These are phyloP conservation scores for Elsinoe batatas DNA, from an alignment of 2,329 filamentous ascomycete genomes.

Conservation along the genomic window DNA sequence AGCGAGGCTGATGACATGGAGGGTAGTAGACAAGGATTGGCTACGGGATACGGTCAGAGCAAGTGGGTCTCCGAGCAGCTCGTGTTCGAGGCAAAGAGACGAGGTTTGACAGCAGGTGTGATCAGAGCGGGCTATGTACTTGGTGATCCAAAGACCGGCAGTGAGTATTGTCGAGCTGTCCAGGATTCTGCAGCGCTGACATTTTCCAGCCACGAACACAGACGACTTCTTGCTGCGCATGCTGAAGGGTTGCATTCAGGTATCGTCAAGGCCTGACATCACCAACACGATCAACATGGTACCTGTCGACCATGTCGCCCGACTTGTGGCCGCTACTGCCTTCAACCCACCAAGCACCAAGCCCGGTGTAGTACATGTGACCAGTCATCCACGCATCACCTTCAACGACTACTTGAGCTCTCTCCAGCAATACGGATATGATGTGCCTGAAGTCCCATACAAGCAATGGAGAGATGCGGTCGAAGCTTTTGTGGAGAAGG, in stretches of 20 bases:
- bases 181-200: neutral
- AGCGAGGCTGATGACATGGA: slow-evolving; percentile 67
- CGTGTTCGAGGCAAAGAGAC: slow-evolving; percentile 64
- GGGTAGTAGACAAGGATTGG: slow-evolving; percentile 65
- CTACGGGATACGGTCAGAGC: slow-evolving; percentile 80
- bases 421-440: slow-evolving; percentile 64
- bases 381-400: slow-evolving; percentile 64
- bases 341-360: slow-evolving; percentile 51
- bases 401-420: slow-evolving; percentile 68
- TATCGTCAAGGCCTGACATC: slow-evolving; percentile 63
- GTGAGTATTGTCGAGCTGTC: slow-evolving; percentile 18
- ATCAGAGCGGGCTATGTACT: slow-evolving; percentile 79
- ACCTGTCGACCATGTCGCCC: slow-evolving; percentile 72
- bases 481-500: slow-evolving; percentile 56
- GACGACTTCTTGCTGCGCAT: slow-evolving; percentile 88
- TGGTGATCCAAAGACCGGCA: slow-evolving; percentile 60
- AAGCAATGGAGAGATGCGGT: slow-evolving; percentile 58
- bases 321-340: slow-evolving; percentile 65
- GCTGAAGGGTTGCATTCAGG: slow-evolving; percentile 77
- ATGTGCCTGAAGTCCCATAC: slow-evolving; percentile 57
- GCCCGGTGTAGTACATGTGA: slow-evolving; percentile 64
- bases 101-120: slow-evolving; percentile 66
- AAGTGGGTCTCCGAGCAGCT: slow-evolving; percentile 76
- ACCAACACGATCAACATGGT: slow-evolving; percentile 82
- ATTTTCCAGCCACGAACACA: slow-evolving; percentile 50